These are phyloP conservation scores for Gossypium laxum DNA, from an alignment of 441 rosid genomes.

Conservation along the genomic window DNA sequence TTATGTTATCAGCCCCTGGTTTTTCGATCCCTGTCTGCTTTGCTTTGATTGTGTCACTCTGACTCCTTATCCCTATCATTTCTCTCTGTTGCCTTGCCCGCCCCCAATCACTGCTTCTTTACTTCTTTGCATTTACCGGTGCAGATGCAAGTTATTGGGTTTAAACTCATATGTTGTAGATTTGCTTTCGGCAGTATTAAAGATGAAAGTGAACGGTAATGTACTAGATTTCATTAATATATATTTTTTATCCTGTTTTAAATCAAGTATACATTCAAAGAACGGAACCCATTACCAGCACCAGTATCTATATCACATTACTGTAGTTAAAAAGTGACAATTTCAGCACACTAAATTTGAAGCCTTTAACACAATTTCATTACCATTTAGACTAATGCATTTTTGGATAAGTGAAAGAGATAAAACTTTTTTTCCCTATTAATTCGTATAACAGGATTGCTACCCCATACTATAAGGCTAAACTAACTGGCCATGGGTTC, in stretches of 20 bases:
- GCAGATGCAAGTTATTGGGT: neutral
- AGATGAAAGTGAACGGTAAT: neutral
- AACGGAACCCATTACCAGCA: neutral
- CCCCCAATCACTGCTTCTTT: neutral
- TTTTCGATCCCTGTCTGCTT: neutral
- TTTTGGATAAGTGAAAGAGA: neutral
- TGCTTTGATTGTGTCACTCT: neutral
- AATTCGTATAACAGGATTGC: neutral
- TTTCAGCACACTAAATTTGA: neutral
- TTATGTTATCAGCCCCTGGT: conserved; percentile 12
- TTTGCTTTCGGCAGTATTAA: neutral
- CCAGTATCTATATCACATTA: neutral
- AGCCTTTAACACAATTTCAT: neutral
- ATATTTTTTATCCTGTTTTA: too few relatives aligned
- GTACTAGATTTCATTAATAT: neutral
- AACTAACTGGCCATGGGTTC: too few relatives aligned
- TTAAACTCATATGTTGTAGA: neutral
- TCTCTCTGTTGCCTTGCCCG: neutral
- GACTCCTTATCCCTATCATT: neutral
- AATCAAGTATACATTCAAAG: neutral
- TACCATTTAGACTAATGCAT: neutral
- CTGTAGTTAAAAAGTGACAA: neutral
- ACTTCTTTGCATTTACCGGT: neutral
- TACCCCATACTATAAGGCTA: too few relatives aligned
- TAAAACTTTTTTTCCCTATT: too few relatives aligned